phyloP scores from a whole-genome alignment of 2,329 filamentous ascomycete species.

The Aspergillus glaucus region DNA sequence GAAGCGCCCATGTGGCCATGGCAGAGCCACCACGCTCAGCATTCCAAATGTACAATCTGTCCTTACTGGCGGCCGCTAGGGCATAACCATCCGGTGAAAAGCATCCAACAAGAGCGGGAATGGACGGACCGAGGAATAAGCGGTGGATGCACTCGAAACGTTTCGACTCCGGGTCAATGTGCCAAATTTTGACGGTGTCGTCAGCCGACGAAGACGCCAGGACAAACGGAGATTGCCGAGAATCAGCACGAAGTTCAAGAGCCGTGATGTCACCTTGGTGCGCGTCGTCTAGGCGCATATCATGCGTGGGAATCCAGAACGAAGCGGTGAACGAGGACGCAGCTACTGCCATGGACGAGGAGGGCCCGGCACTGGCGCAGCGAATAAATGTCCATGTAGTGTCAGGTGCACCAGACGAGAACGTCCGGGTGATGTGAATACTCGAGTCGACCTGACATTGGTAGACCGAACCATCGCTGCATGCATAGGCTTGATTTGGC shows the following conservation, averaged over 20 bases:
- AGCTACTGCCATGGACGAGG: conserved; percentile 31
- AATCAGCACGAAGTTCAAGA: conserved; percentile 36
- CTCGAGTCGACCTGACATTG: conserved; percentile 34
- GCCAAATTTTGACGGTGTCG: conserved; percentile 41
- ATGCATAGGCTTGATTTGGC: conserved; percentile 31
- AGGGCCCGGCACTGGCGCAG: conserved; percentile 21
- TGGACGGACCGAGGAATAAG: conserved; percentile 28
- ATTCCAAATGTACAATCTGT: conserved; percentile 43
- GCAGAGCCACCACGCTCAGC: conserved; percentile 38
- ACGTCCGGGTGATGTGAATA: conserved; percentile 32
- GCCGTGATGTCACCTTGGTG: conserved; percentile 40
- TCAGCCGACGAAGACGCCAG: conserved; percentile 43
- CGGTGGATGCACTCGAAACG: conserved; percentile 32
- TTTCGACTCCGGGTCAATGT: conserved; percentile 32
- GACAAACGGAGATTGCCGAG: conserved; percentile 23
- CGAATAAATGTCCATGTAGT: conserved; percentile 39
- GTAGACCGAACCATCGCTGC: conserved; percentile 35
- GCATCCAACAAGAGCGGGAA: conserved; percentile 35
- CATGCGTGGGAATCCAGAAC: conserved; percentile 42
- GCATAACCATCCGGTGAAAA: conserved; percentile 45
- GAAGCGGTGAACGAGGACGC: conserved; percentile 33
- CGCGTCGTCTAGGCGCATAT: conserved; percentile 31
- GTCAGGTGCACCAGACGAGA: conserved; percentile 20
- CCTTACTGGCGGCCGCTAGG: conserved; percentile 39
- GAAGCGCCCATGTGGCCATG: conserved; percentile 35